A percentile compares a stretch with the other conserved stretches of the same genome.
Conservation (phyloP, 2,329 filamentous ascomycete species). For the Teratosphaeria destructans region DNA sequence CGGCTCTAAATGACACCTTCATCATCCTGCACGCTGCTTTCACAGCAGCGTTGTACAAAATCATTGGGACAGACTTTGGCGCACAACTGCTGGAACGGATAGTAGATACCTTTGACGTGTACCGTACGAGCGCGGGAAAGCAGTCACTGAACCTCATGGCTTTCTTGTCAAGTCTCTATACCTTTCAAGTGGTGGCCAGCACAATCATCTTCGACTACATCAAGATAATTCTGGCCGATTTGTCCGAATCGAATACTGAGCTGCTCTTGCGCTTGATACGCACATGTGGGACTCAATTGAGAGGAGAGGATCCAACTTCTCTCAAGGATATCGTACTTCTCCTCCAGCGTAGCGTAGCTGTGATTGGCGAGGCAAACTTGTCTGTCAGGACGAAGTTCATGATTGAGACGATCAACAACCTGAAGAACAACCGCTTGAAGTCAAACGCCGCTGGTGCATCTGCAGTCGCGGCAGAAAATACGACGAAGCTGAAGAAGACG, state of each 20-base stretch:
- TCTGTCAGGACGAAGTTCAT: slow-evolving; percentile 92
- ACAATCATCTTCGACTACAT: slow-evolving; percentile 87
- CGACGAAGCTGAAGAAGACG: slow-evolving; percentile 78
- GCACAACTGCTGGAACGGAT: slow-evolving; percentile 73
- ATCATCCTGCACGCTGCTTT: slow-evolving; percentile 86
- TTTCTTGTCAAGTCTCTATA: slow-evolving; percentile 78
- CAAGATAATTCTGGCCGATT: slow-evolving; percentile 56
- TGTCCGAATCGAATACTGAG: slow-evolving; percentile 82
- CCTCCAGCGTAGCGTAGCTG: slow-evolving; percentile 61
- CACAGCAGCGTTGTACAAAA: slow-evolving; percentile 74
- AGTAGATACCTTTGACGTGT: slow-evolving; percentile 60
- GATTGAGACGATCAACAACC: slow-evolving; percentile 88
- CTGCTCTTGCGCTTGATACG: slow-evolving; percentile 75
- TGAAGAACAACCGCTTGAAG: slow-evolving; percentile 90
- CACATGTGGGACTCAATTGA: slow-evolving; percentile 66
- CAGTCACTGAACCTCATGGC: slow-evolving; percentile 67
- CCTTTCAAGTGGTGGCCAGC: slow-evolving; percentile 76
- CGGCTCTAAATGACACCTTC: slow-evolving; percentile 74
- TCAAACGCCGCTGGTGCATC: slow-evolving; percentile 59
- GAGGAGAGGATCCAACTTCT: slow-evolving; percentile 77
- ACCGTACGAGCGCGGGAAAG: slow-evolving; percentile 35
- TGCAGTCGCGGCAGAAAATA: slow-evolving; percentile 66
- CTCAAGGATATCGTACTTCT: slow-evolving; percentile 80
- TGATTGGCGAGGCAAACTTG: slow-evolving; percentile 56
- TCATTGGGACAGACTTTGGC: slow-evolving; percentile 80